Evolutionary conservation across 345 rosid species (phyloP).

Genomic region (Tarenaya hassleriana): DNA sequence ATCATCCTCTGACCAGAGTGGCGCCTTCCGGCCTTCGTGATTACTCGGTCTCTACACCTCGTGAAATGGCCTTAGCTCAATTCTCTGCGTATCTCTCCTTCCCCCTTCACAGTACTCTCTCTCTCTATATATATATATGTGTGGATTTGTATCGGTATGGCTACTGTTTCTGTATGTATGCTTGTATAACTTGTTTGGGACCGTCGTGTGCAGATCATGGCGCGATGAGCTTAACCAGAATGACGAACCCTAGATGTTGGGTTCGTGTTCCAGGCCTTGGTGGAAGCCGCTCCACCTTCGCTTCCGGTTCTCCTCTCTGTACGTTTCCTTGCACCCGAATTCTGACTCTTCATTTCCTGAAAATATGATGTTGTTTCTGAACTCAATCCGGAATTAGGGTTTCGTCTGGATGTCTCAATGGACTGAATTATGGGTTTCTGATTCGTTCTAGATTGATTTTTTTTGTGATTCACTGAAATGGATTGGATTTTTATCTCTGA

Average conservation of each 20-base stretch:
- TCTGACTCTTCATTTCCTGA: not conserved
- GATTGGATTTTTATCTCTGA: not conserved
- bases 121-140: not conserved
- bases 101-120: slow-evolving; percentile 31
- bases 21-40: too few species aligned
- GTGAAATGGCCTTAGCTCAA: slow-evolving; percentile 40
- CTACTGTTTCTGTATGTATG: too few species aligned
- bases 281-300: slow-evolving; percentile 36
- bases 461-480: not conserved
- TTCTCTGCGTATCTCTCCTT: slow-evolving; percentile 38
- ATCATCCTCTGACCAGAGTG: too few species aligned
- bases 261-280: slow-evolving; percentile 32
- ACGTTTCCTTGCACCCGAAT: too few species aligned
- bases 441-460: not conserved
- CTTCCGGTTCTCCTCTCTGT: slow-evolving; percentile 63
- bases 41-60: too few species aligned
- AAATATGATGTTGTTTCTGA: not conserved
- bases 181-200: slow-evolving; percentile 17
- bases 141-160: too few species aligned
- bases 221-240: slow-evolving; percentile 23
- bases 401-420: not conserved
- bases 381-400: not conserved
- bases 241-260: slow-evolving; percentile 19
- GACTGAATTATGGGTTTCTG: not conserved
- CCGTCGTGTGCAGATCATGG: slow-evolving; percentile 36